Evolutionary conservation across 208 protist species (phyloP), one percentile per base, ranked within the genome.

Genomic region (Leishmania amazonensis): DNA sequence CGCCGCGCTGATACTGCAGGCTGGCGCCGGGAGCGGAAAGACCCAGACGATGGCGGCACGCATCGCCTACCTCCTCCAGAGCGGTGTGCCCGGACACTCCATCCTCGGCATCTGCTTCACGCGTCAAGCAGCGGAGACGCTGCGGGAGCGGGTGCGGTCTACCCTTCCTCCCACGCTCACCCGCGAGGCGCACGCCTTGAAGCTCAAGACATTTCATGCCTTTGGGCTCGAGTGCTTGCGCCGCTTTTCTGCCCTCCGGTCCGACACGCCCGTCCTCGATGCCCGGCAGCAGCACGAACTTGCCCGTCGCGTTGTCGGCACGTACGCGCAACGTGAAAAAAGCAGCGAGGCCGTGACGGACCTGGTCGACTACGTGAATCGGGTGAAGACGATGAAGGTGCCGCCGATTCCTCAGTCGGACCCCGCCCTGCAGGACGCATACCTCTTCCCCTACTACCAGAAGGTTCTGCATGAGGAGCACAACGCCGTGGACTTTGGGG

Each of bases 81-180:
- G 65, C 13, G 86, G 85, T 47, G 90, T 98, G n/a, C 84, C 88
- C n/a, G 80, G 91, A 28, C 76, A 83, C n/a, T 38, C 79, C 49
- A 89, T 98, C 38, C 84, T 98, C n/a, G 91, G 89, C 38, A 89
- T 98, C 47, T 96, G 93, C 76, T 98, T 98, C 80, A 95, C 95
- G 21, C 90, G 95, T 11, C 91, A 96, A 53, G 91, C 95, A 11
- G 92, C 95, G 15, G 91, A 96, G 64, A 87, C 88, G 64, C 88
- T 98, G 57, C 93, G 93, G 28, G 80, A 86, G 65, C 90, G 95
- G 24, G 92, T 98, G 28, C 76, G 75, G 31, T 38, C 87, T 11
- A 77, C 91, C 1, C 81, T 96, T 31, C 87, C 90, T 5, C 76
- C 73, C 0, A 45, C 53, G 2, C 76, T 91, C 64, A 51, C 73